Evolutionary conservation across 2,329 filamentous ascomycete genomes (phyloP), one percentile per base, ranked within the genome.

Genomic region (Cladosporium austrohemisphaericum): DNA sequence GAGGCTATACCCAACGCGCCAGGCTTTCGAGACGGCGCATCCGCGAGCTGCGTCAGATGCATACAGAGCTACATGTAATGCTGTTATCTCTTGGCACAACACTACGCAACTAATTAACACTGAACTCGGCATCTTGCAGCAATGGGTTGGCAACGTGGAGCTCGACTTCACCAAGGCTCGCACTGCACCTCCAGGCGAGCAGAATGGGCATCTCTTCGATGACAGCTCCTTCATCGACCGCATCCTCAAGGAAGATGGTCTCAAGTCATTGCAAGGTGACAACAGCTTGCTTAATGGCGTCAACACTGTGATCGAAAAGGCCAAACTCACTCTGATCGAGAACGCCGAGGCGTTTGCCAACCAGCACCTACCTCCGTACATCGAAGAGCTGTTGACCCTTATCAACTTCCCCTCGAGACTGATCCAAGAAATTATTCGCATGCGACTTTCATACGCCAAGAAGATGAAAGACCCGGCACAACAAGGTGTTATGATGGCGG

Each of bases 361-460:
- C 61, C 84, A 92, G 4, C 92, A 98, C 70, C 75, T 98, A 13
- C 93, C 93, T 5, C 91, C 91, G 0, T 97, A 96, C 65, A 94
- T 98, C 51, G 93, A 98, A 65, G 93, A 98, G 68, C 78, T 98
- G 36, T 80, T 97, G 38, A 96, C 89, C 0, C 76, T 98, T 35
- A 95, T 98, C 75, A 97, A 95, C 70, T 98, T 98, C 63, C 93
- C 93, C 1, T 95, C 91, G 1, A 85, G 93, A 7, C 78, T 98
- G 28, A 93, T 98, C 32, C 90, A 97, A 68, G 93, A 97, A 65
- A 94, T 98, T 62, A 96, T 96, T 65, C 86, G 86, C 46, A 86
- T 95, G 59, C 86, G 93, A 51, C 77, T 97, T 22, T 88, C 85
- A 8, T 97, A 96, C 67, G 91, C 92, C 14, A 89, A 85, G 71